Evolutionary conservation across 257 asterid genomes (phyloP).

Genomic region (Nicotiana tabacum): DNA sequence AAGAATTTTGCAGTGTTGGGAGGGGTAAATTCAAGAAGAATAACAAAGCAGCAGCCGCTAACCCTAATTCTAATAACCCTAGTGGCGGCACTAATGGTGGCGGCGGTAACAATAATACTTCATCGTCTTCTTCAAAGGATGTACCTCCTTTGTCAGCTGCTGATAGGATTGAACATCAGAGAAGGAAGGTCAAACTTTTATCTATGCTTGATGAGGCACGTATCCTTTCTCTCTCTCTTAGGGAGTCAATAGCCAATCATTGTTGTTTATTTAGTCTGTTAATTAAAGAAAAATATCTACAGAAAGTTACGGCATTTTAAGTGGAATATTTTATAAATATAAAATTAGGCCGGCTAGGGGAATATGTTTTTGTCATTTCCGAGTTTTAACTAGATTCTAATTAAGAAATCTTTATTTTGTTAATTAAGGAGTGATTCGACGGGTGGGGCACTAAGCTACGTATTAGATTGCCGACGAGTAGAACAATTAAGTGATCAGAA

Average conservation of each 20-base stretch:
- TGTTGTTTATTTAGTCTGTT: conserved; percentile 31
- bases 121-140: conserved; percentile 54
- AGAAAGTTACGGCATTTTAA: conserved; percentile 35
- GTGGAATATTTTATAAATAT: conserved; percentile 16
- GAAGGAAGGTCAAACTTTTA: conserved; percentile 95
- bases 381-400: conserved; percentile 10
- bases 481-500: conserved; percentile 19
- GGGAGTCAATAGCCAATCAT: conserved; percentile 39
- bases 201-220: conserved; percentile 99
- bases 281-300: conserved; percentile 17
- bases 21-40: conserved; percentile 75
- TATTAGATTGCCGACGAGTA: conserved; percentile 15
- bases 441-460: conserved; percentile 36
- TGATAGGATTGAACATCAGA: conserved; percentile 88
- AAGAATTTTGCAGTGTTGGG: conserved; percentile 92
- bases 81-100: neutral
- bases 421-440: conserved; percentile 6
- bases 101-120: conserved; percentile 29
- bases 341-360: conserved; percentile 44
- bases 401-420: conserved; percentile 13
- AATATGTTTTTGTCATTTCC: conserved; percentile 2
- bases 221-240: conserved; percentile 21
- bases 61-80: conserved; percentile 41
- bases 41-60: conserved; percentile 21
- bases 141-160: conserved; percentile 64